These are phyloP conservation scores for Nymphaea thermarum DNA, from an alignment of 164 flowering plant genomes.

Conservation along the genomic window DNA sequence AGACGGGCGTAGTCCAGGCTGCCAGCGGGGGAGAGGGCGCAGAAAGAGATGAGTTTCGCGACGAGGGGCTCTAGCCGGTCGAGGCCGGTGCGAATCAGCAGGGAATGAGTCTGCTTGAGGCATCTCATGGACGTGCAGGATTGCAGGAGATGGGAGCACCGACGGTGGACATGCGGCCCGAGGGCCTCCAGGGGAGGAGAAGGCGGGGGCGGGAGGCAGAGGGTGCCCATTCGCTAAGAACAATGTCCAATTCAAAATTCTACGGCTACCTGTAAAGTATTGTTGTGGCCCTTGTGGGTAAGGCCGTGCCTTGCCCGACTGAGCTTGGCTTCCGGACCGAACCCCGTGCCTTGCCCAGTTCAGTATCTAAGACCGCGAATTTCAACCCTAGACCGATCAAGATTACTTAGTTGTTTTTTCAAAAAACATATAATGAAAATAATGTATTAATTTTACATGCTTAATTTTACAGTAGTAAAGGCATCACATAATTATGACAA, in stretches of 20 bases:
- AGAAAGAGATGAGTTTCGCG: conserved; percentile 23
- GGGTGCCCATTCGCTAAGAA: not conserved
- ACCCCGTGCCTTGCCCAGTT: no score
- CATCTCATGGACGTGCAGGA: conserved; percentile 22
- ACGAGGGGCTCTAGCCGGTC: conserved; percentile 17
- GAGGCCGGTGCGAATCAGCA: conserved; percentile 25
- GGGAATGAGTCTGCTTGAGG: conserved; percentile 51
- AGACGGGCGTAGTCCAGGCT: conserved; percentile 40
- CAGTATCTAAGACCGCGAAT: no score
- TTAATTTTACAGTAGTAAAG: no score
- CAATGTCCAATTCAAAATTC: not conserved
- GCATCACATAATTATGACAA: no score
- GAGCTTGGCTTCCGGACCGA: no score
- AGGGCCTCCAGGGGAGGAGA: not conserved
- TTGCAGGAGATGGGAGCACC: conserved; percentile 16
- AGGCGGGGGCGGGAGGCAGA: not conserved
- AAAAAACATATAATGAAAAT: no score
- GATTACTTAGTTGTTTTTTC: no score
- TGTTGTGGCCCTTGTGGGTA: no score
- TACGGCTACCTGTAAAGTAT: no score
- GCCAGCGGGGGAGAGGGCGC: conserved; percentile 19
- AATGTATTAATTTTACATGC: no score
- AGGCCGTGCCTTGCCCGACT: no score
- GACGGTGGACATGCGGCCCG: conserved; percentile 13
- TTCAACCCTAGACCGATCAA: no score